Evolutionary conservation across 2,329 filamentous ascomycete genomes (phyloP).

Genomic region (Cadophora sp.): DNA sequence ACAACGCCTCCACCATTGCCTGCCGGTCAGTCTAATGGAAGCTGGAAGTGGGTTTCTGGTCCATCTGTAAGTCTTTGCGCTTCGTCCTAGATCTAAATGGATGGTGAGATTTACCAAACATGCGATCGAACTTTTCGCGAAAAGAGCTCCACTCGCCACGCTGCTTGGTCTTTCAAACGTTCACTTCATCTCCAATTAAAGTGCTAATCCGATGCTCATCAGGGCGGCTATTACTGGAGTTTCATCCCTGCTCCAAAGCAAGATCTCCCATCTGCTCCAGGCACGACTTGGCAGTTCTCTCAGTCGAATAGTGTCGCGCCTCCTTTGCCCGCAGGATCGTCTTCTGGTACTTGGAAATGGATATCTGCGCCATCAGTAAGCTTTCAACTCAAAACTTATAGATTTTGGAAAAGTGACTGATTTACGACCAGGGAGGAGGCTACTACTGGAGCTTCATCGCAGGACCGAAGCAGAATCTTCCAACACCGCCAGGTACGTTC

Average conservation of each 20-base stretch:
- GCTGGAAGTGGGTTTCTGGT: conserved; percentile 1
- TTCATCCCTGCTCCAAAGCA: neutral
- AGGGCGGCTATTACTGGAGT: conserved; percentile 1
- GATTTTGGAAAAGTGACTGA: neutral
- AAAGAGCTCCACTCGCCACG: too few species aligned
- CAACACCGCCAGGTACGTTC: neutral
- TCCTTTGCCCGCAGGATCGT: neutral
- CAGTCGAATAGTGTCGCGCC: neutral
- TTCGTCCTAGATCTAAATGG: too few species aligned
- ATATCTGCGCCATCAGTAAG: conserved; percentile 10
- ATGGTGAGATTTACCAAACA: too few species aligned
- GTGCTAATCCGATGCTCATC: neutral
- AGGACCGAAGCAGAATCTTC: neutral
- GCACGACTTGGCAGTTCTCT: conserved; percentile 4
- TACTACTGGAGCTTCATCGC: conserved; percentile 3
- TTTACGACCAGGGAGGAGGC: neutral
- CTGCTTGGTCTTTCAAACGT: too few species aligned
- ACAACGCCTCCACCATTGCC: conserved; percentile 5
- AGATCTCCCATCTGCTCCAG: neutral
- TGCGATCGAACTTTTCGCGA: too few species aligned
- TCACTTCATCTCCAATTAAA: too few species aligned
- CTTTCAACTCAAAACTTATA: neutral
- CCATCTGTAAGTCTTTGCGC: neutral
- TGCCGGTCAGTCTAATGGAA: neutral
- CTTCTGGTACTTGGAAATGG: neutral